A percentile compares a stretch with the other conserved stretches of the same genome.
Conservation (phyloP, 768 basidiomycete species). For the Russula abietina region DNA sequence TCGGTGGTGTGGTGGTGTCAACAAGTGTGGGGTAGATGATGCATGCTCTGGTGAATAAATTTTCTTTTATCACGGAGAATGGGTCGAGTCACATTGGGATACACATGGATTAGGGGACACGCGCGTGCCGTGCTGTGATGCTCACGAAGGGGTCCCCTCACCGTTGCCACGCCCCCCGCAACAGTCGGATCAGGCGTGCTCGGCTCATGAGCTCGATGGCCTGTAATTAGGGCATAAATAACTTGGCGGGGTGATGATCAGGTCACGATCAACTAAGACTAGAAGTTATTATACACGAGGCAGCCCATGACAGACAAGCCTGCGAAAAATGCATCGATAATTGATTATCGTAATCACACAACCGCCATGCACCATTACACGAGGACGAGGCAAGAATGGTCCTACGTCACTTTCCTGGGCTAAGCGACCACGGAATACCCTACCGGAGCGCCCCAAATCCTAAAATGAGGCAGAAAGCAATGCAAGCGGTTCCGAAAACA, state of each 20-base stretch:
- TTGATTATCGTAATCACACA: slow-evolving; percentile 14
- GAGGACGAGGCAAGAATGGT: not conserved
- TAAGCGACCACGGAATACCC: slow-evolving; percentile 1
- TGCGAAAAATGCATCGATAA: not conserved
- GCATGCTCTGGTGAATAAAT: not conserved
- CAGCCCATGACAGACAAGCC: not conserved
- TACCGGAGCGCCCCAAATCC: slow-evolving; percentile 11
- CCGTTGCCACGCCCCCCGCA: slow-evolving; percentile 13
- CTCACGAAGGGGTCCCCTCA: not conserved
- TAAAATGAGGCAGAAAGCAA: slow-evolving; percentile 13
- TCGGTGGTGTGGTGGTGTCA: not conserved
- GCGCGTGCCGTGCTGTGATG: slow-evolving; percentile 13
- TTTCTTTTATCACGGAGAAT: slow-evolving; percentile 10
- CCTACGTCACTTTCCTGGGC: not conserved
- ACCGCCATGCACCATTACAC: not conserved
- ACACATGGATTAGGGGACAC: not conserved
- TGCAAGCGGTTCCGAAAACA: slow-evolving; percentile 16
- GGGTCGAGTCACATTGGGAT: slow-evolving; percentile 7
- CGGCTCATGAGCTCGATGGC: slow-evolving; percentile 7
- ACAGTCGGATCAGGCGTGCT: slow-evolving; percentile 18
- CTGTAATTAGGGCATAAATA: not conserved
- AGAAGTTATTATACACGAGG: slow-evolving; percentile 5
- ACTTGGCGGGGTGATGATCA: not conserved
- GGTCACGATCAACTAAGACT: slow-evolving; percentile 7
- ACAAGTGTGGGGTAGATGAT: not conserved